Percentiles rank a stretch among this genome's conserved stretches.
These are phyloP conservation scores for Globisporangium takayamanum DNA, from an alignment of 352 stramenopile species.

Conservation along the genomic window DNA sequence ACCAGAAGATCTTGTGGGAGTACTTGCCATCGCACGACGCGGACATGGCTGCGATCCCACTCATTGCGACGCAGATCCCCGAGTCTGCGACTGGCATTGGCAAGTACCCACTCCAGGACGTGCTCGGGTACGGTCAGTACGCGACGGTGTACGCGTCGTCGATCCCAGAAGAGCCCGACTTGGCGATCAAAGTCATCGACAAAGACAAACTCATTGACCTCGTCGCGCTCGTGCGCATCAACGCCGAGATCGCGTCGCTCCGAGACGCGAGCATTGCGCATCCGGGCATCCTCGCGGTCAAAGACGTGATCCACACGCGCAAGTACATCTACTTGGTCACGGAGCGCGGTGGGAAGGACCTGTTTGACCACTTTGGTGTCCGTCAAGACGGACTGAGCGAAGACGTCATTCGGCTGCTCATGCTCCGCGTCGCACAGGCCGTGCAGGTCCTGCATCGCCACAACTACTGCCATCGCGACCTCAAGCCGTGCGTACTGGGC, in stretches of 20 bases:
- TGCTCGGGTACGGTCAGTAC: constrained; percentile 84
- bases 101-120: constrained; percentile 56
- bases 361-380: constrained; percentile 78
- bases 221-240: constrained; percentile 65
- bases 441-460: constrained; percentile 52
- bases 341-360: constrained; percentile 70
- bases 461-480: constrained; percentile 71
- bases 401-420: constrained; percentile 29
- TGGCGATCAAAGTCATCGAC: constrained; percentile 82
- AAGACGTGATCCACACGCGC: constrained; percentile 74
- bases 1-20: constrained; percentile 73
- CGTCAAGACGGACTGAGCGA: constrained; percentile 42
- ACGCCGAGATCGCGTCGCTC: constrained; percentile 74
- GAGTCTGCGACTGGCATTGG: constrained; percentile 54
- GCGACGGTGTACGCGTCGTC: constrained; percentile 60
- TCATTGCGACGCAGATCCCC: constrained; percentile 27
- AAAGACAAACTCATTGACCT: constrained; percentile 79
- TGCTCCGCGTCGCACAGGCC: constrained; percentile 40
- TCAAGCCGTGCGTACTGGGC: constrained; percentile 48
- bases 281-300: constrained; percentile 50
- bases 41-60: constrained; percentile 50
- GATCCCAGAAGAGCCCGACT: constrained; percentile 13
- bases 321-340: constrained; percentile 82
- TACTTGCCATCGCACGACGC: constrained; percentile 53
- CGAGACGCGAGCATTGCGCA: constrained; percentile 52